phyloP scores from a whole-genome alignment of 345 rosid genomes.

The Dimocarpus longan region DNA sequence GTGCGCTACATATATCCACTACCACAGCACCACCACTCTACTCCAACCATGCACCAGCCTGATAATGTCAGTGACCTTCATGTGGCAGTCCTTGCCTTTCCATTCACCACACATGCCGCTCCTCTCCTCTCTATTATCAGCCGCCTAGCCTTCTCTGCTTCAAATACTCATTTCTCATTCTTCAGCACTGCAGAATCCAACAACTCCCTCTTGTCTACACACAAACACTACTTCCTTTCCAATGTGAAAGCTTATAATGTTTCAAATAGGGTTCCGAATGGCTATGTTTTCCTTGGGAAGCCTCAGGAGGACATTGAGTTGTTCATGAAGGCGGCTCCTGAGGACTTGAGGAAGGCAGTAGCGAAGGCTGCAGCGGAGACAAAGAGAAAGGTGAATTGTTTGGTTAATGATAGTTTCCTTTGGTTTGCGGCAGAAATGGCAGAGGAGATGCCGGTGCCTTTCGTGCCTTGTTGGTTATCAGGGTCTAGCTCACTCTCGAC shows the following conservation, averaged over 20 bases:
- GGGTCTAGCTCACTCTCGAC: conserved; percentile 23
- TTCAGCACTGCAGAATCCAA: conserved; percentile 23
- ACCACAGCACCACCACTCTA: neutral
- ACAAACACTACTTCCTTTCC: neutral
- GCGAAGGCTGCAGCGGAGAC: conserved; percentile 36
- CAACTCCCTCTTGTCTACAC: conserved; percentile 12
- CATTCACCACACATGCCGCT: conserved; percentile 44
- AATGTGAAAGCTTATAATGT: conserved; percentile 33
- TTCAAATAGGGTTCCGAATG: conserved; percentile 35
- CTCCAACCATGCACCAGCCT: neutral
- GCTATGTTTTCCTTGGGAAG: conserved; percentile 29
- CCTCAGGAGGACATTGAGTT: conserved; percentile 39
- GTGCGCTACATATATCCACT: neutral
- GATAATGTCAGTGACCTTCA: conserved; percentile 17
- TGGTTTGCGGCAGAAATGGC: conserved; percentile 34
- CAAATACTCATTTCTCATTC: conserved; percentile 44
- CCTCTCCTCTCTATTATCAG: conserved; percentile 37
- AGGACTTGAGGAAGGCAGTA: conserved; percentile 33
- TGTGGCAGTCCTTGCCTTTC: conserved; percentile 48
- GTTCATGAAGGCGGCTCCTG: conserved; percentile 41
- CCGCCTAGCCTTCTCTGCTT: conserved; percentile 36
- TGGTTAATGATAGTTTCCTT: conserved; percentile 38
- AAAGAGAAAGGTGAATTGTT: conserved; percentile 34
- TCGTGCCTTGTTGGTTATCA: conserved; percentile 25
- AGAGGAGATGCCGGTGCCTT: conserved; percentile 26